Evolutionary conservation across 345 rosid species (phyloP).

Genomic region (Balakata baccata): DNA sequence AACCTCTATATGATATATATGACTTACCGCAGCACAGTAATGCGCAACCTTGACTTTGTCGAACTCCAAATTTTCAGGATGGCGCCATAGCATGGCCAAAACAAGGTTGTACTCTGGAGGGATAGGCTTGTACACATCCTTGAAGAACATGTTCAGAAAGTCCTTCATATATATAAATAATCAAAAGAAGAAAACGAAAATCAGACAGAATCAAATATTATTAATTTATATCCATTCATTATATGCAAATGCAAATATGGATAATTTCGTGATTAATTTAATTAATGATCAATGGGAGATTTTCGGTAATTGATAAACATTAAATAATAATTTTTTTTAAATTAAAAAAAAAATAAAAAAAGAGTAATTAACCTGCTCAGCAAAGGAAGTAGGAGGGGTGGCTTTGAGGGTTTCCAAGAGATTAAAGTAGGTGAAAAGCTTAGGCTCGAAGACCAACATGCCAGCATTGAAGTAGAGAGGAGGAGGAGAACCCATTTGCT

Average conservation of each 20-base stretch:
- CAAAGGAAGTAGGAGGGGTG: constrained; percentile 67
- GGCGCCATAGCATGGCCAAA: constrained; percentile 92
- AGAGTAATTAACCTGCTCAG: constrained; percentile 55
- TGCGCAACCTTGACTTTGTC: constrained; percentile 70
- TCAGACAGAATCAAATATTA: neutral
- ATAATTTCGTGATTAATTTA: too few species aligned
- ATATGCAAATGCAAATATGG: too few species aligned
- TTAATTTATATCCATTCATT: neutral
- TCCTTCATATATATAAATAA: constrained; percentile 37
- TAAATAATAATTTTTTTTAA: constrained; percentile 5
- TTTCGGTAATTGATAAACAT: too few species aligned
- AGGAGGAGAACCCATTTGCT: constrained; percentile 59
- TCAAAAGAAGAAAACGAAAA: neutral
- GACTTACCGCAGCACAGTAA: constrained; percentile 79
- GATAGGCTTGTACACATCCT: constrained; percentile 63
- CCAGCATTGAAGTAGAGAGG: constrained; percentile 77
- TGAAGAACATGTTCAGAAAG: constrained; percentile 76
- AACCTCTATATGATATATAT: too few species aligned
- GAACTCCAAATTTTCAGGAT: constrained; percentile 70
- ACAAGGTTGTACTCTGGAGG: constrained; percentile 64
- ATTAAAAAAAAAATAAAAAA: neutral
- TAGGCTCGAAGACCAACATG: constrained; percentile 74
- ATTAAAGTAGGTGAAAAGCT: constrained; percentile 39
- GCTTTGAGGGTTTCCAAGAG: constrained; percentile 46
- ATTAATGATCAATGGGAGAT: too few species aligned